Percentiles rank a stretch among this genome's conserved stretches.
phyloP scores from a whole-genome alignment of 768 basidiomycete genomes.

The Vishniacozyma victoriae region DNA sequence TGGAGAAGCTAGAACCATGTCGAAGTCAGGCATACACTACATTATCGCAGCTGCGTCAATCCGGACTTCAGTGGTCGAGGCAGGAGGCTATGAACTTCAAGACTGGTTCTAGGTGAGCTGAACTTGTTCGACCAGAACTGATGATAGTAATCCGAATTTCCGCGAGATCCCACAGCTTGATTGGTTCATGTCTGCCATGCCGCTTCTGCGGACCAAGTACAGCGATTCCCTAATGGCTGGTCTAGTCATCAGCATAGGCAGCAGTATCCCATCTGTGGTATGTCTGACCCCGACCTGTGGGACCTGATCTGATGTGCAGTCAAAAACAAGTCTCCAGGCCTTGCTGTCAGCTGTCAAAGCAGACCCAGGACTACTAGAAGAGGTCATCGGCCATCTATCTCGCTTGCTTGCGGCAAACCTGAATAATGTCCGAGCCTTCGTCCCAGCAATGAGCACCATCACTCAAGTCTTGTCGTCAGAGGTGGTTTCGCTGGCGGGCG shows the following conservation, averaged over 20 bases:
- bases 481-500: constrained; percentile 51
- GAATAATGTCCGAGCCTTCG: constrained; percentile 63
- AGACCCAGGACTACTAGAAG: too few species aligned
- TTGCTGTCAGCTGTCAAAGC: too few species aligned
- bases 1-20: constrained; percentile 86
- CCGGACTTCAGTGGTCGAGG: too few species aligned
- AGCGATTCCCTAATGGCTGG: constrained; percentile 51
- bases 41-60: constrained; percentile 4
- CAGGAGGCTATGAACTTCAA: constrained; percentile 1
- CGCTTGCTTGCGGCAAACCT: constrained; percentile 55
- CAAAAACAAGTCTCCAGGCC: too few species aligned
- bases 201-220: constrained; percentile 18
- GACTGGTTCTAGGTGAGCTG: constrained; percentile 8
- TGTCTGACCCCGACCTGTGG: constrained; percentile 43
- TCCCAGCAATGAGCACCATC: constrained; percentile 76
- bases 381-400: constrained; percentile 60
- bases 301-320: constrained; percentile 15
- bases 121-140: not conserved
- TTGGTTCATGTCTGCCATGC: constrained; percentile 25
- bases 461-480: constrained; percentile 68
- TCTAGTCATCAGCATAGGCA: constrained; percentile 70
- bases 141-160: constrained; percentile 14
- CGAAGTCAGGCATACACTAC: constrained; percentile 61
- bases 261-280: constrained; percentile 79
- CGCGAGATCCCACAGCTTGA: constrained; percentile 22